Conservation (phyloP, 2,329 filamentous ascomycete genomes). For the Catunica adiposa region DNA sequence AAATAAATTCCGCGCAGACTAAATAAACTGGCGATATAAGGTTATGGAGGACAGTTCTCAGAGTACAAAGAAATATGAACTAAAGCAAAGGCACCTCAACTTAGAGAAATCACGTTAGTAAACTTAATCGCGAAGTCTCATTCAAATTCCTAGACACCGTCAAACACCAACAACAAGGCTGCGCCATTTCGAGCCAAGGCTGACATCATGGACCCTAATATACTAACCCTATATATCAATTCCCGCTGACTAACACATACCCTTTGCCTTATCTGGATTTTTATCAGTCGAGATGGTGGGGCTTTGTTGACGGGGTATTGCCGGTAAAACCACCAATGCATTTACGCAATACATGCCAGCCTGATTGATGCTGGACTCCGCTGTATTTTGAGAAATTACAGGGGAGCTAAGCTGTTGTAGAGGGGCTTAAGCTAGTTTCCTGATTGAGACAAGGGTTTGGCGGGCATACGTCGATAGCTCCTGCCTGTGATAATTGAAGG, state of each 20-base stretch:
- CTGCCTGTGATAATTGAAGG: neutral
- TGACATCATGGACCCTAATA: neutral
- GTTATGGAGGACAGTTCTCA: too few species aligned
- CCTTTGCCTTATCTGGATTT: neutral
- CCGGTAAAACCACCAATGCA: conserved; percentile 13
- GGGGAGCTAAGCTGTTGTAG: too few species aligned
- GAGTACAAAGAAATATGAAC: too few species aligned
- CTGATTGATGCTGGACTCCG: conserved; percentile 16
- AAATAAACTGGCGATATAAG: neutral
- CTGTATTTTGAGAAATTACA: too few species aligned
- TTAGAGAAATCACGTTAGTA: too few species aligned
- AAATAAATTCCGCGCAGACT: neutral
- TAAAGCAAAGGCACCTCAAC: too few species aligned
- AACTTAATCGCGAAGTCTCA: too few species aligned
- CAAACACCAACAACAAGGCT: too few species aligned
- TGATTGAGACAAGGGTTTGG: neutral
- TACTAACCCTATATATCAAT: too few species aligned
- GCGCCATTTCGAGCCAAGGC: neutral
- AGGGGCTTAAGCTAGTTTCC: neutral
- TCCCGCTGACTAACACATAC: too few species aligned
- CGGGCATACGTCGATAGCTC: conserved; percentile 1
- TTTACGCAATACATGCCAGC: conserved; percentile 15
- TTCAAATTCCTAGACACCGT: too few species aligned
- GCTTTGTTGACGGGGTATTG: conserved; percentile 13
- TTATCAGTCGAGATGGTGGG: conserved; percentile 6